These are phyloP conservation scores for Tripidium arundinaceum DNA, from an alignment of 202 grass and related monocot genomes.

Conservation along the genomic window DNA sequence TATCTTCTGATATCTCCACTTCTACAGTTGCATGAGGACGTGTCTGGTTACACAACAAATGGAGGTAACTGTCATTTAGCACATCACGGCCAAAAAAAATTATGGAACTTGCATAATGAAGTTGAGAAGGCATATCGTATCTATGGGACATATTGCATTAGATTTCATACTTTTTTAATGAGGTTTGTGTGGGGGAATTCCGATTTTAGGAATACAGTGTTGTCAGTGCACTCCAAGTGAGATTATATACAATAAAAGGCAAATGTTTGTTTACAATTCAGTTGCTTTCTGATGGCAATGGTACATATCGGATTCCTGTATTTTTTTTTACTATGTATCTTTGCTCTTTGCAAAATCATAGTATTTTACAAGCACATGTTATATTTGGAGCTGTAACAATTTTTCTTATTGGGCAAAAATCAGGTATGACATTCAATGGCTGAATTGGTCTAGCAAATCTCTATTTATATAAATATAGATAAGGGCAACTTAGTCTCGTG, in stretches of 20 bases:
- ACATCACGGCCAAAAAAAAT: background rate
- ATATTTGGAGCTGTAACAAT: background rate
- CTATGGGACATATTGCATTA: background rate
- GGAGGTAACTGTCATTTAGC: background rate
- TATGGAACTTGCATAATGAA: background rate
- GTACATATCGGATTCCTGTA: background rate
- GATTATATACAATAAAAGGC: background rate
- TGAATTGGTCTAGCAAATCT: background rate
- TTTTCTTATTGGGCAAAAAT: background rate
- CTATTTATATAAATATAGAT: background rate
- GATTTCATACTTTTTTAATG: background rate
- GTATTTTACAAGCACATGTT: background rate
- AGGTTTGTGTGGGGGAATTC: background rate
- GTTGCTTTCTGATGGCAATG: background rate
- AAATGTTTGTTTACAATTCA: background rate
- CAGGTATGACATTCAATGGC: background rate
- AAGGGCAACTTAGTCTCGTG: background rate
- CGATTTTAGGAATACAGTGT: background rate
- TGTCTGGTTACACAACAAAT: slow-evolving; percentile 59
- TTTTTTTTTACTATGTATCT: background rate
- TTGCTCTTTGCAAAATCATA: background rate
- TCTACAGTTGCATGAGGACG: slow-evolving; percentile 98
- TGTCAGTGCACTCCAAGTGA: background rate
- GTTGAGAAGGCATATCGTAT: background rate
- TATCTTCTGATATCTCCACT: slow-evolving; percentile 99